These are phyloP conservation scores for Myriosclerotinia curreyana DNA, from an alignment of 2,329 filamentous ascomycete species.

Conservation along the genomic window DNA sequence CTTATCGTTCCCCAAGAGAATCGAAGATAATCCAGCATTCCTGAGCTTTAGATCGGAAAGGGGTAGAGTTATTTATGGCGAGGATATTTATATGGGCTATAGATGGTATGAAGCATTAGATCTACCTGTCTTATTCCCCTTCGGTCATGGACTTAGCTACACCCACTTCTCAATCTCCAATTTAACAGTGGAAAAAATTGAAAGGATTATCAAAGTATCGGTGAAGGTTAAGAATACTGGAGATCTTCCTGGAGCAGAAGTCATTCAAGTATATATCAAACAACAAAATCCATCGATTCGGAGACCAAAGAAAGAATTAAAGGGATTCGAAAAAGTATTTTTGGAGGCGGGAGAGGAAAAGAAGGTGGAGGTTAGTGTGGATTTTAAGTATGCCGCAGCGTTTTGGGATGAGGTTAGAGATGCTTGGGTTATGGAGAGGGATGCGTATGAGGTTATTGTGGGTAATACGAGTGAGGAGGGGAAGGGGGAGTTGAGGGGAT, in stretches of 20 bases:
- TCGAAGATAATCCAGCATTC: slow-evolving; percentile 72
- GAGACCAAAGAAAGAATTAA: slow-evolving; percentile 58
- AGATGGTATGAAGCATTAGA: slow-evolving; percentile 73
- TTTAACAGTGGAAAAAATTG: neutral
- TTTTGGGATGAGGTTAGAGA: slow-evolving; percentile 45
- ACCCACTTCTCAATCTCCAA: slow-evolving; percentile 56
- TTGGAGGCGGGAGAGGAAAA: slow-evolving; percentile 59
- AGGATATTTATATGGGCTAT: slow-evolving; percentile 80
- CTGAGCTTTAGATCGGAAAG: slow-evolving; percentile 71
- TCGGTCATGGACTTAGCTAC: slow-evolving; percentile 77
- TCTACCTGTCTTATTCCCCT: slow-evolving; percentile 66
- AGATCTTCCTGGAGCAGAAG: slow-evolving; percentile 49
- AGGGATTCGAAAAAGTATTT: slow-evolving; percentile 63
- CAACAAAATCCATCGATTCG: slow-evolving; percentile 48
- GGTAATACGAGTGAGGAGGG: slow-evolving; percentile 43
- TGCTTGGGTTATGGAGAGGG: slow-evolving; percentile 43
- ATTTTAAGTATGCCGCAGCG: slow-evolving; percentile 41
- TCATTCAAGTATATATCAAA: slow-evolving; percentile 58
- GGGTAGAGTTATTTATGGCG: slow-evolving; percentile 70
- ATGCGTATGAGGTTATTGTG: slow-evolving; percentile 42
- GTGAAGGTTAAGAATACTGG: slow-evolving; percentile 52
- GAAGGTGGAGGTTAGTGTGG: slow-evolving; percentile 53
- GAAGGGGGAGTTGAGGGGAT: slow-evolving; percentile 48
- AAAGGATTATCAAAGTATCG: neutral
- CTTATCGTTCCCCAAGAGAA: slow-evolving; percentile 64